These are phyloP conservation scores for Zygosaccharomyces sapae DNA, from an alignment of 1,139 yeast species.

Conservation along the genomic window DNA sequence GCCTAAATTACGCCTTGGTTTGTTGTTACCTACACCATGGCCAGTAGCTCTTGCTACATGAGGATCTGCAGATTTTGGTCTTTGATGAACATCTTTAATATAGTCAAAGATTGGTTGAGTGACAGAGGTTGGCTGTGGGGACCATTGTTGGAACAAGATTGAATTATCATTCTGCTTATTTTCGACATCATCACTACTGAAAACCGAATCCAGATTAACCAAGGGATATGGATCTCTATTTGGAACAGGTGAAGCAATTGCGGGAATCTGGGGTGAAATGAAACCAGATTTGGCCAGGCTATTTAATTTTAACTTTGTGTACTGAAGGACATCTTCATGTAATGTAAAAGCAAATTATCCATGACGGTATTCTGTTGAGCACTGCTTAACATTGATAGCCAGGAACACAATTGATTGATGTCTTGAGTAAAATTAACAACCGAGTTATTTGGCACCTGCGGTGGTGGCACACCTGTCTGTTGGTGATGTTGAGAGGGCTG, in stretches of 20 bases:
- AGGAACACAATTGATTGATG: constrained; percentile 50
- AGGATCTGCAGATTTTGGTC: constrained; percentile 46
- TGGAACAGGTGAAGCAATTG: constrained; percentile 28
- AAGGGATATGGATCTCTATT: constrained; percentile 21
- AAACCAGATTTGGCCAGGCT: constrained; percentile 26
- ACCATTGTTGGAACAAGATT: constrained; percentile 28
- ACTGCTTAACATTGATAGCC: constrained; percentile 56
- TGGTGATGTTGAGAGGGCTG: constrained; percentile 38
- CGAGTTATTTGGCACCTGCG: constrained; percentile 17
- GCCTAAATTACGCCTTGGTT: constrained; percentile 3
- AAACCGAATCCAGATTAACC: constrained; percentile 22
- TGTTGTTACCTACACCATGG: neutral
- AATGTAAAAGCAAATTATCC: constrained; percentile 52
- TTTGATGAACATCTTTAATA: constrained; percentile 26
- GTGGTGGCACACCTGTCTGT: constrained; percentile 27
- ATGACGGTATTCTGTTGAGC: constrained; percentile 57
- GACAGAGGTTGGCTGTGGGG: constrained; percentile 29
- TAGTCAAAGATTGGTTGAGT: constrained; percentile 29
- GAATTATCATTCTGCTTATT: constrained; percentile 11
- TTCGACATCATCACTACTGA: constrained; percentile 8
- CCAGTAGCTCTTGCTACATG: constrained; percentile 22
- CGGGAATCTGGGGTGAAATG: constrained; percentile 22
- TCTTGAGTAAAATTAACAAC: constrained; percentile 42
- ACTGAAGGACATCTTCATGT: constrained; percentile 46
- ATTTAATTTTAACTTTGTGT: constrained; percentile 42